A percentile compares a stretch with the other conserved stretches of the same genome.
Evolutionary conservation across 768 basidiomycete genomes (phyloP).

Genomic region (Hemileccinum rubropunctum): DNA sequence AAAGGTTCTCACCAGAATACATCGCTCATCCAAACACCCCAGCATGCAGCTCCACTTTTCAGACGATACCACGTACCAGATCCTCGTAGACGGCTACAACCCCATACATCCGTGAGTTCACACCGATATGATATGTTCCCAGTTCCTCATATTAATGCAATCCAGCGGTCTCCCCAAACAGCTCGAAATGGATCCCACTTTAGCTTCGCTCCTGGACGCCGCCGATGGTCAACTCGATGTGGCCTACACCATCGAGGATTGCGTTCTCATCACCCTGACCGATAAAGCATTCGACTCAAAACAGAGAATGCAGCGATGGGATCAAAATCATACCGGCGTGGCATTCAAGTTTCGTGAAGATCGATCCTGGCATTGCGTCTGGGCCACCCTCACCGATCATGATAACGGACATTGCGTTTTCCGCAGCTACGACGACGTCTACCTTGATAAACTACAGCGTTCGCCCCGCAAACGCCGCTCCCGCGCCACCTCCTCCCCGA

Average conservation of each 20-base stretch:
- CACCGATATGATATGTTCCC: neutral
- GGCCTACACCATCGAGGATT: constrained; percentile 47
- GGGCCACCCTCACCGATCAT: constrained; percentile 57
- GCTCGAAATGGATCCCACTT: constrained; percentile 49
- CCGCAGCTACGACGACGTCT: constrained; percentile 60
- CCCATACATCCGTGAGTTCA: constrained; percentile 41
- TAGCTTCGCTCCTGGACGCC: constrained; percentile 42
- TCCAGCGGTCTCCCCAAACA: constrained; percentile 52
- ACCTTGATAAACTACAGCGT: constrained; percentile 45
- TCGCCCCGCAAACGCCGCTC: constrained; percentile 37
- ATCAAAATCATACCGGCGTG: constrained; percentile 38
- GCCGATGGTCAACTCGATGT: constrained; percentile 31
- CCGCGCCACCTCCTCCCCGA: constrained; percentile 22
- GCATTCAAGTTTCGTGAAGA: constrained; percentile 54
- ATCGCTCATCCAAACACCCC: constrained; percentile 44
- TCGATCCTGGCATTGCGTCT: constrained; percentile 59
- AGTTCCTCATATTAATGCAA: neutral
- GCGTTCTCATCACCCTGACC: constrained; percentile 50
- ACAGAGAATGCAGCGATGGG: constrained; percentile 31
- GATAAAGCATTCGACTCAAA: constrained; percentile 57
- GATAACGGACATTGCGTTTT: constrained; percentile 48
- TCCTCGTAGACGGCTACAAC: constrained; percentile 64
- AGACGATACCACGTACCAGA: constrained; percentile 43
- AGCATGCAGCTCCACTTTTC: constrained; percentile 46
- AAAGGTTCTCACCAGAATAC: constrained; percentile 40